Conservation (phyloP, 495 filamentous ascomycete species). For the Peziza echinospora region DNA sequence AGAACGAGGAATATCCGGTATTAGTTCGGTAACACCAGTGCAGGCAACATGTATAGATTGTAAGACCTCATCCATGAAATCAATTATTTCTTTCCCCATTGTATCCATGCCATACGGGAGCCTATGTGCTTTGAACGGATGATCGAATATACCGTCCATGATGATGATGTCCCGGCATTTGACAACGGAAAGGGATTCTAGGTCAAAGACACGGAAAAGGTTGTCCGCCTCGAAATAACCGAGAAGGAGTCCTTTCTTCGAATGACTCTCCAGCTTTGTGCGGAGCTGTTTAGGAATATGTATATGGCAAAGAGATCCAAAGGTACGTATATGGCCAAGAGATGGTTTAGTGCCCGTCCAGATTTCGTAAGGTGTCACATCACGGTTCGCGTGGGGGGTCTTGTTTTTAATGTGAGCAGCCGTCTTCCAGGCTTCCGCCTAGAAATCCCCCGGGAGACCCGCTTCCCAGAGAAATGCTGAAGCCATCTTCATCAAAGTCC, state of each 20-base stretch:
- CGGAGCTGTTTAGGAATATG: slow-evolving; percentile 1
- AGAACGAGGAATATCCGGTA: no score
- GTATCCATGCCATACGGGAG: no score
- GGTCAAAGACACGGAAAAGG: neutral
- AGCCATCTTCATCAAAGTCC: neutral
- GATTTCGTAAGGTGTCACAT: slow-evolving; percentile 1
- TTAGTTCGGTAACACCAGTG: no score
- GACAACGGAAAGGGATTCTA: no score
- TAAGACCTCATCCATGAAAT: no score
- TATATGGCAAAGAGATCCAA: neutral
- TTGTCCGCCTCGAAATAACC: neutral
- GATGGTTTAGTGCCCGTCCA: neutral
- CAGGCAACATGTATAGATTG: no score
- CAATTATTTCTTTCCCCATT: no score
- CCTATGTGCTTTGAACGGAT: no score
- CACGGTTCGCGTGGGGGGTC: neutral
- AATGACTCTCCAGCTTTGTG: neutral
- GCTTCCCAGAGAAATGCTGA: neutral
- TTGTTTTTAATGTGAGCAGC: slow-evolving; percentile 2
- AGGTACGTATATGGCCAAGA: neutral
- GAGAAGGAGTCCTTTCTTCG: neutral
- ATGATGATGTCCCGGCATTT: neutral
- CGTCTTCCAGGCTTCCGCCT: neutral
- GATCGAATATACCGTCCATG: neutral
- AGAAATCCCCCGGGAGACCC: neutral